Conservation (phyloP, 257 asterid genomes). For the Gentiana dahurica region DNA sequence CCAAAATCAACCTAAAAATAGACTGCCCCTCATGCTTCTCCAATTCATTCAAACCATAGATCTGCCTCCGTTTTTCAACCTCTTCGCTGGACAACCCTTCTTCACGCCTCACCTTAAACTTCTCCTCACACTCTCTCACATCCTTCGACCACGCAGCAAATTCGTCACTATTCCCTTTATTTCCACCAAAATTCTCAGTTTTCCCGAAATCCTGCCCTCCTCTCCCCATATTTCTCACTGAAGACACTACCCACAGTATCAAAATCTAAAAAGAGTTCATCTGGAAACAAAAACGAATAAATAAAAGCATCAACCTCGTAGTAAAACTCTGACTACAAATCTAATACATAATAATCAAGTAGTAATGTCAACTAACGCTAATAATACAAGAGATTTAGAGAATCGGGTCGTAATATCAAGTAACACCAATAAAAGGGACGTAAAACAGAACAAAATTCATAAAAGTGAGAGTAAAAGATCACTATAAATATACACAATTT, state of each 20-base stretch:
- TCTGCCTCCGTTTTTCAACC: conserved; percentile 61
- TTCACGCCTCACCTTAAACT: conserved; percentile 45
- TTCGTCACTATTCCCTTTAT: conserved; percentile 22
- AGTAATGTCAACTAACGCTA: too few species aligned
- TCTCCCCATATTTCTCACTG: conserved; percentile 59
- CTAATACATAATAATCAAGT: background rate
- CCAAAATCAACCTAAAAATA: conserved; percentile 62
- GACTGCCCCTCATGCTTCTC: conserved; percentile 97
- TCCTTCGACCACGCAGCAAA: conserved; percentile 76
- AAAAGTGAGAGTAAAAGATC: too few species aligned
- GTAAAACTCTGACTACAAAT: background rate
- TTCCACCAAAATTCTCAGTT: conserved; percentile 26
- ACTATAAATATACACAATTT: too few species aligned
- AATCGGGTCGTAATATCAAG: too few species aligned
- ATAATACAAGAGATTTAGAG: too few species aligned
- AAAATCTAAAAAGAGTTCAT: background rate
- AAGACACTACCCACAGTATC: background rate
- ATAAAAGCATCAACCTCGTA: background rate
- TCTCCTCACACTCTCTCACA: conserved; percentile 69
- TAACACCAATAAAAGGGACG: too few species aligned
- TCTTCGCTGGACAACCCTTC: conserved; percentile 55
- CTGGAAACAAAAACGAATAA: background rate
- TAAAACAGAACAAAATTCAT: too few species aligned
- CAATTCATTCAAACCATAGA: conserved; percentile 77
- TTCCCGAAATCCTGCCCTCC: conserved; percentile 66